phyloP scores from a whole-genome alignment of 345 rosid species.

The Camelina hispida region DNA sequence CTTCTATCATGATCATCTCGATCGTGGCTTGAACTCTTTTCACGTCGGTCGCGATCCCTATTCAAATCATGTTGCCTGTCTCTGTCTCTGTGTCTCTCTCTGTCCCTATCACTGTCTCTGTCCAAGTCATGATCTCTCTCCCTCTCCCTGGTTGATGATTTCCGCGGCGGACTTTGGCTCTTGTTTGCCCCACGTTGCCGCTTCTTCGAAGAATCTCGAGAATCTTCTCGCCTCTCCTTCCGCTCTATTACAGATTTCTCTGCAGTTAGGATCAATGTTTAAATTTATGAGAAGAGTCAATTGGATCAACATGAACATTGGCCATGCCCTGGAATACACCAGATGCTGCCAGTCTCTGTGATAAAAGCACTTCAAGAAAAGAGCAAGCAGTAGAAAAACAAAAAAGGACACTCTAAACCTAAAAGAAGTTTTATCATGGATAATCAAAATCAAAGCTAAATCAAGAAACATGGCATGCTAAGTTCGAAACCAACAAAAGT shows the following conservation, averaged over 20 bases:
- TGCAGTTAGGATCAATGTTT: slow-evolving; percentile 43
- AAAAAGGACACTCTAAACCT: background rate
- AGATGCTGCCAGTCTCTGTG: slow-evolving; percentile 58
- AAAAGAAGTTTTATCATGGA: background rate
- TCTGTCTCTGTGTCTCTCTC: slow-evolving; percentile 63
- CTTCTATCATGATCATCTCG: slow-evolving; percentile 69
- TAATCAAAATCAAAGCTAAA: background rate
- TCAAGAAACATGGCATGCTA: background rate
- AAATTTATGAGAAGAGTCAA: background rate
- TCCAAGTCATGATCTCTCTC: slow-evolving; percentile 54
- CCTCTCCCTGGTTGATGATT: slow-evolving; percentile 59
- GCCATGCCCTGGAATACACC: background rate
- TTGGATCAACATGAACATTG: slow-evolving; percentile 11
- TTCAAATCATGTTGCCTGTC: slow-evolving; percentile 46
- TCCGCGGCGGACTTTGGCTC: slow-evolving; percentile 78
- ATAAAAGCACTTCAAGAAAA: slow-evolving; percentile 53
- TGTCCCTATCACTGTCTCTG: slow-evolving; percentile 53
- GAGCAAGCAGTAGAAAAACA: background rate
- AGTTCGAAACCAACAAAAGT: background rate
- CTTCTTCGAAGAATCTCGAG: slow-evolving; percentile 73
- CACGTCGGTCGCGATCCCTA: slow-evolving; percentile 59
- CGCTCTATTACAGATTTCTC: slow-evolving; percentile 62
- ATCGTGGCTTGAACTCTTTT: slow-evolving; percentile 81
- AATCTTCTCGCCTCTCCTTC: slow-evolving; percentile 69
- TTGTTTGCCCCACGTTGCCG: slow-evolving; percentile 62